Evolutionary conservation across 495 filamentous ascomycete genomes (phyloP).

Genomic region (Tuber aestivum): DNA sequence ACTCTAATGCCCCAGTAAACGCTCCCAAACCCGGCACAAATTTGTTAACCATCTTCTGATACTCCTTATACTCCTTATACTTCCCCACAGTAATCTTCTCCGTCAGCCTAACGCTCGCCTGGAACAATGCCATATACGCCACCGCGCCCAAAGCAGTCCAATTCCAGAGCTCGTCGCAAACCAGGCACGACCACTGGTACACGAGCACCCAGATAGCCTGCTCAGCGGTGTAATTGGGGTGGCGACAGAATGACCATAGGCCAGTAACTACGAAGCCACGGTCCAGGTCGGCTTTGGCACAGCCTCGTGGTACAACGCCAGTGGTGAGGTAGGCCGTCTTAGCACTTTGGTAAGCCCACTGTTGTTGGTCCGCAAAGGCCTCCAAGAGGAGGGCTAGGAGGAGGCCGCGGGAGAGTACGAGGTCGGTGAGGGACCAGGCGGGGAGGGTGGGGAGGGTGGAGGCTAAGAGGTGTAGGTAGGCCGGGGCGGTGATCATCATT

Average conservation of each 20-base stretch:
- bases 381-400: slow-evolving; percentile 68
- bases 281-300: slow-evolving; percentile 69
- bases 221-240: slow-evolving; percentile 92
- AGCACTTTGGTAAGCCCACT: slow-evolving; percentile 84
- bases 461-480: slow-evolving; percentile 70
- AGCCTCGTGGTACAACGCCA: slow-evolving; percentile 60
- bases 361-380: slow-evolving; percentile 81
- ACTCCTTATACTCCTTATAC: slow-evolving; percentile 82
- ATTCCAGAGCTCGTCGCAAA: slow-evolving; percentile 62
- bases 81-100: slow-evolving; percentile 72
- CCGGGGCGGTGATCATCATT: slow-evolving; percentile 67
- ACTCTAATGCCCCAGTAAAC: slow-evolving; percentile 17
- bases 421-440: slow-evolving; percentile 55
- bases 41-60: slow-evolving; percentile 72
- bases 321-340: slow-evolving; percentile 67
- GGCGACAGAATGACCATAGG: slow-evolving; percentile 76
- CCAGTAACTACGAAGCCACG: slow-evolving; percentile 84
- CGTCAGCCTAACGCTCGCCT: slow-evolving; percentile 55
- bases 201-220: slow-evolving; percentile 82
- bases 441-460: slow-evolving; percentile 46
- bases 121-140: slow-evolving; percentile 71
- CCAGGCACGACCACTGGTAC: slow-evolving; percentile 79
- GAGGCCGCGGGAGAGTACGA: slow-evolving; percentile 60
- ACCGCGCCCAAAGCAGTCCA: slow-evolving; percentile 72
- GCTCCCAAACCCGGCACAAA: slow-evolving; percentile 61